A percentile compares a stretch with the other conserved stretches of the same genome.
Evolutionary conservation across 2,329 filamentous ascomycete genomes (phyloP).

Genomic region (Stagonosporopsis chrysanthemi): DNA sequence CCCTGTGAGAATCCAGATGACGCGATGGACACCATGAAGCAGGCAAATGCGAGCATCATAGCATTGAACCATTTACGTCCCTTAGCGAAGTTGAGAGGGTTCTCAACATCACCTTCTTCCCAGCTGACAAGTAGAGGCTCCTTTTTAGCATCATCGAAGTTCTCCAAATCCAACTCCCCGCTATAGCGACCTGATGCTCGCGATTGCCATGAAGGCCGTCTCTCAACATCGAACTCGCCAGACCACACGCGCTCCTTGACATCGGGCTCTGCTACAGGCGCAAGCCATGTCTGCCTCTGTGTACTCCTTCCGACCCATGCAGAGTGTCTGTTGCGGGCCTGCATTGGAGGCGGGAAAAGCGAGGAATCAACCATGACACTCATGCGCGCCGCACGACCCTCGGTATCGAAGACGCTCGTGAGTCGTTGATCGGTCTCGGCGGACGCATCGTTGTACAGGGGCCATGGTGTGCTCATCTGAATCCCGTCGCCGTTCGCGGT

Average conservation of each 20-base stretch:
- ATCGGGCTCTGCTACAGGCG: conserved; percentile 11
- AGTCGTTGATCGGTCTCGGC: conserved; percentile 17
- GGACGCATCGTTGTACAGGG: conserved; percentile 1
- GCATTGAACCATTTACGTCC: conserved; percentile 52
- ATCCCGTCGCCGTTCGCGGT: conserved; percentile 5
- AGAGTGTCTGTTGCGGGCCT: conserved; percentile 16
- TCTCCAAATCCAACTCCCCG: background rate
- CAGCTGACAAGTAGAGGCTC: conserved; percentile 46
- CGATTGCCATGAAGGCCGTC: conserved; percentile 23
- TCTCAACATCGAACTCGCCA: conserved; percentile 30
- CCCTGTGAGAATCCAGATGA: conserved; percentile 36
- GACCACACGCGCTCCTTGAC: conserved; percentile 20
- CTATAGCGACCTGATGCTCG: conserved; percentile 14
- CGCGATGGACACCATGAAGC: conserved; percentile 40
- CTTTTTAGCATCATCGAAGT: conserved; percentile 4
- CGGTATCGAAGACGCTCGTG: conserved; percentile 28
- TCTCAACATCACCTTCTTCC: conserved; percentile 62
- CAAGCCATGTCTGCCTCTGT: conserved; percentile 27
- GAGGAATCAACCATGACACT: conserved; percentile 26
- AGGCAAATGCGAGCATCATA: conserved; percentile 39
- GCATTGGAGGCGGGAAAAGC: conserved; percentile 22
- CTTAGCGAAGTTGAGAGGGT: conserved; percentile 62
- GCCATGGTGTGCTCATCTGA: conserved; percentile 18
- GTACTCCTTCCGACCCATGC: conserved; percentile 21
- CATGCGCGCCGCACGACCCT: conserved; percentile 29